These are phyloP conservation scores for Choanephora cucurbitarum DNA, from an alignment of 371 early-diverging fungal species.

Conservation along the genomic window DNA sequence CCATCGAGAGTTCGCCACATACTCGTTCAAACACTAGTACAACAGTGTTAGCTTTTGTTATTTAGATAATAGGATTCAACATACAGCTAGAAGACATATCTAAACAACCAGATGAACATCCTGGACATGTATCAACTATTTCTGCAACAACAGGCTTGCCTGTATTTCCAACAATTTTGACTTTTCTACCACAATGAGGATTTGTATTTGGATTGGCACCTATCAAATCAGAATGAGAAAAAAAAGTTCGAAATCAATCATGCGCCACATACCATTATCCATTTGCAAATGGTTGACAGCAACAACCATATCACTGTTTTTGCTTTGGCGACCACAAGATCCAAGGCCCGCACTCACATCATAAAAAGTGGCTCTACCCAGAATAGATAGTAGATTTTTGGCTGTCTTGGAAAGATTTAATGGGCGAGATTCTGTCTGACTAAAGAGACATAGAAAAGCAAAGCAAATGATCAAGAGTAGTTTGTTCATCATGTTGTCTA, in stretches of 20 bases:
- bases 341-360: constrained; percentile 21
- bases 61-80: neutral
- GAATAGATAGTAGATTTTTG: constrained; percentile 7
- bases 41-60: neutral
- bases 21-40: constrained; percentile 27
- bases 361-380: constrained; percentile 26
- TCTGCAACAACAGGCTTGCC: constrained; percentile 47
- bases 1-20: constrained; percentile 24
- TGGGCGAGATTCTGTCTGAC: constrained; percentile 11
- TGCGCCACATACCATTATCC: constrained; percentile 16
- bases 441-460: constrained; percentile 1
- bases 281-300: constrained; percentile 24
- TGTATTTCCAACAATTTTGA: constrained; percentile 11
- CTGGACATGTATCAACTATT: constrained; percentile 59
- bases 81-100: constrained; percentile 49
- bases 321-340: constrained; percentile 20
- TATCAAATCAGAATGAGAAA: constrained; percentile 1
- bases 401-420: constrained; percentile 8
- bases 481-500: constrained; percentile 15
- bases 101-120: constrained; percentile 51
- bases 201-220: constrained; percentile 43
- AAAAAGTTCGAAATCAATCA: neutral
- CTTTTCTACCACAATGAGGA: constrained; percentile 15
- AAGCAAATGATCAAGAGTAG: constrained; percentile 3
- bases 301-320: constrained; percentile 20